phyloP scores from a whole-genome alignment of 129 eudicot species.

The Glebionis coronaria region DNA sequence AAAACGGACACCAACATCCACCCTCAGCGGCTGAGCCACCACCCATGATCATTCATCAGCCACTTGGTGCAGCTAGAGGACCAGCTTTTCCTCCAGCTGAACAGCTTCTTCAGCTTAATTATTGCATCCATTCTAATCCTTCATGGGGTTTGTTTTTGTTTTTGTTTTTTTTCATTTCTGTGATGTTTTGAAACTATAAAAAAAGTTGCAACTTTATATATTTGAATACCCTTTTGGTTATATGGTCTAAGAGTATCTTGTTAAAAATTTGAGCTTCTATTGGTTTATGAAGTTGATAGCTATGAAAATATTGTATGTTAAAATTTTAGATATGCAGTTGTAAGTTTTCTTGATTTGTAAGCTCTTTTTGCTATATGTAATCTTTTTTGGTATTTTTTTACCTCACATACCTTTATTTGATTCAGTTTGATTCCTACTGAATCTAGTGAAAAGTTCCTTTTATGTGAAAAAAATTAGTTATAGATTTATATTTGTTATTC shows the following conservation, averaged over 20 bases:
- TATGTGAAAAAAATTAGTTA: neutral
- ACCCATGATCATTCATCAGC: constrained; percentile 39
- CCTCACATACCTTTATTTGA: neutral
- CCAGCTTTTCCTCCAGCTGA: constrained; percentile 80
- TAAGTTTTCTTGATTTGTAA: constrained; percentile 2
- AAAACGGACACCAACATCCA: constrained; percentile 48
- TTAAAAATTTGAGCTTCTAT: too few relatives aligned
- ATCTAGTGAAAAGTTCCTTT: constrained; percentile 21
- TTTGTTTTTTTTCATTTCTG: neutral
- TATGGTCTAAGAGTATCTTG: too few relatives aligned
- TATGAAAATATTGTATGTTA: too few relatives aligned
- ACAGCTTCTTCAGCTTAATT: constrained; percentile 77
- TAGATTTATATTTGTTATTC: constrained; percentile 8
- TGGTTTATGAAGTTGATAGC: too few relatives aligned
- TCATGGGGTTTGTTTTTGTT: constrained; percentile 65
- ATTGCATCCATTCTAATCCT: constrained; percentile 99
- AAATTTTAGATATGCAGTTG: neutral
- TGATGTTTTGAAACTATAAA: neutral
- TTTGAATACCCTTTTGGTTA: neutral
- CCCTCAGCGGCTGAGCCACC: constrained; percentile 30
- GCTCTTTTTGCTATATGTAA: neutral
- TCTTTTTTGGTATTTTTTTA: neutral
- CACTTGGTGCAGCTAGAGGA: constrained; percentile 79
- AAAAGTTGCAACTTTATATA: constrained; percentile 18
- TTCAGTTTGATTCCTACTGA: constrained; percentile 25